These are phyloP conservation scores for Selenicereus undatus DNA, from an alignment of 148 eudicot species.

Conservation along the genomic window DNA sequence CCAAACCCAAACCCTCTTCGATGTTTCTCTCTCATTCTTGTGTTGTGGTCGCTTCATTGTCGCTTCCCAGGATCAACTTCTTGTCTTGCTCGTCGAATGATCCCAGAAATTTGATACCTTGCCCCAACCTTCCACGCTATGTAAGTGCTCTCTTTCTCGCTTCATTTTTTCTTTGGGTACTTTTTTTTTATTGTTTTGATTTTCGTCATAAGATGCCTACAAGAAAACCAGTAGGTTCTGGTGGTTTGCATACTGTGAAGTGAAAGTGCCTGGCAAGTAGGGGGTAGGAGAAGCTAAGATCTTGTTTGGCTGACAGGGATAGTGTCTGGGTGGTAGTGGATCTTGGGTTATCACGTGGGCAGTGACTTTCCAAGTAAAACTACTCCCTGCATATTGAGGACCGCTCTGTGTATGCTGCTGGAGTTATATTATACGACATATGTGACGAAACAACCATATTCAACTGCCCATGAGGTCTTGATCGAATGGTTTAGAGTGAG, in stretches of 20 bases:
- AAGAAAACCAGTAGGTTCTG: neutral
- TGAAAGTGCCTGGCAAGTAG: neutral
- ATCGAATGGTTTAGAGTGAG: too few relatives aligned
- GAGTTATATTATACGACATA: too few relatives aligned
- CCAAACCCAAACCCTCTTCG: conserved; percentile 9
- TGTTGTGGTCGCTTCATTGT: conserved; percentile 19
- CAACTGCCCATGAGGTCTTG: too few relatives aligned
- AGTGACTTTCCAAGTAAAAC: too few relatives aligned
- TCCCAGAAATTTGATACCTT: conserved; percentile 22
- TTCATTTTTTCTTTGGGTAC: neutral
- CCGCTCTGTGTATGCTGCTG: too few relatives aligned
- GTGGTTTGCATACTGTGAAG: too few relatives aligned
- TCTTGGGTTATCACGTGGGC: too few relatives aligned
- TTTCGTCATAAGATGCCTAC: neutral
- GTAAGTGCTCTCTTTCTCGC: conserved; percentile 23
- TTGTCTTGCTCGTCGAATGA: conserved; percentile 11
- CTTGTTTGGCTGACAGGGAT: neutral
- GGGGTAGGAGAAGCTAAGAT: neutral
- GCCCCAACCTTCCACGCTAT: conserved; percentile 21
- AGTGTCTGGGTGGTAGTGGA: neutral
- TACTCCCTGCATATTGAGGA: too few relatives aligned
- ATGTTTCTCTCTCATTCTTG: conserved; percentile 18
- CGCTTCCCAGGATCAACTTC: conserved; percentile 25
- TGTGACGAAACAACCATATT: too few relatives aligned
- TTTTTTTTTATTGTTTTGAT: neutral